These are phyloP conservation scores for Hemileccinum rubropunctum DNA, from an alignment of 768 basidiomycete species.

Conservation along the genomic window DNA sequence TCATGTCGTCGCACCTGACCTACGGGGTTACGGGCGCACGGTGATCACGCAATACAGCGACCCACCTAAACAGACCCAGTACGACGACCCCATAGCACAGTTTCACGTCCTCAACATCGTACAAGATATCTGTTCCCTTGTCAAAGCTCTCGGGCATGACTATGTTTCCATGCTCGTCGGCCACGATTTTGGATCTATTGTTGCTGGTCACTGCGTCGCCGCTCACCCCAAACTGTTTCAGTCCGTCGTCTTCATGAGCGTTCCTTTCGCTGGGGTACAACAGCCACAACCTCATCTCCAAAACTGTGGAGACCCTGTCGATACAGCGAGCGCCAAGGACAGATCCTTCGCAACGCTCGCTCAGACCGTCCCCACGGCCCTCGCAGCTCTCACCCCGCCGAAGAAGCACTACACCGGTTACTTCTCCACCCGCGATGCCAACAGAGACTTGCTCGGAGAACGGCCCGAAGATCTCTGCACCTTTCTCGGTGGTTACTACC, in stretches of 20 bases:
- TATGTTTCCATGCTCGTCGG: slow-evolving; percentile 51
- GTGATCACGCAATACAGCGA: slow-evolving; percentile 26
- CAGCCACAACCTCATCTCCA: slow-evolving; percentile 19
- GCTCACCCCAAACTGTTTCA: slow-evolving; percentile 55
- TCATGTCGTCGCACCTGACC: slow-evolving; percentile 62
- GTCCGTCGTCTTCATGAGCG: slow-evolving; percentile 58
- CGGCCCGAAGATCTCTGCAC: slow-evolving; percentile 15
- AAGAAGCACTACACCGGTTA: slow-evolving; percentile 58
- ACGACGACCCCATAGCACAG: slow-evolving; percentile 48
- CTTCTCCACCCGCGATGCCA: slow-evolving; percentile 45
- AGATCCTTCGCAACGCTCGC: slow-evolving; percentile 8
- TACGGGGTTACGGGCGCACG: slow-evolving; percentile 51
- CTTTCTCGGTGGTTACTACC: slow-evolving; percentile 31
- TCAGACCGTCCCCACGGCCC: slow-evolving; percentile 10
- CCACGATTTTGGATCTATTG: slow-evolving; percentile 56
- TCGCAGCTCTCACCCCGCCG: slow-evolving; percentile 46
- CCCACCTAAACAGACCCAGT: slow-evolving; percentile 27
- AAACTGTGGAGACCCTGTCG: background rate
- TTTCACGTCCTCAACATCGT: slow-evolving; percentile 51
- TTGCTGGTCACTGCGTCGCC: slow-evolving; percentile 53
- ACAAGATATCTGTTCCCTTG: slow-evolving; percentile 50
- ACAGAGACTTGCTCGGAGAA: slow-evolving; percentile 39
- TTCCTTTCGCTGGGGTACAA: slow-evolving; percentile 50
- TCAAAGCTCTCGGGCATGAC: slow-evolving; percentile 48
- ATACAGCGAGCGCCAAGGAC: slow-evolving; percentile 5